A percentile compares a stretch with the other conserved stretches of the same genome.
phyloP scores from a whole-genome alignment of 176 grass and related monocot species.

The Oryza nivara region DNA sequence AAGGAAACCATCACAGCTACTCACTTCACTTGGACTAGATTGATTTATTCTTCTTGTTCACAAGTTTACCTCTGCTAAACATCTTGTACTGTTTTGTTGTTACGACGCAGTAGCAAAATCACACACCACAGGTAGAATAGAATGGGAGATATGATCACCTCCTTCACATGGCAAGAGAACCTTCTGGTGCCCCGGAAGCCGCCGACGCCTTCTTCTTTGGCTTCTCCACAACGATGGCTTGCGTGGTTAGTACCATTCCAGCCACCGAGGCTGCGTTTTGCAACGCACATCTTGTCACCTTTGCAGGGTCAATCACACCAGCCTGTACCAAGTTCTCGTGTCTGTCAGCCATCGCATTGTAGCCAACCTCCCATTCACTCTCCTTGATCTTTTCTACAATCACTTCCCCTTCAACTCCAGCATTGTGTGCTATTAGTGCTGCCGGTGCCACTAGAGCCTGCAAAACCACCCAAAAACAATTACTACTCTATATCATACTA shows the following conservation, averaged over 20 bases:
- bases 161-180: slow-evolving; percentile 48
- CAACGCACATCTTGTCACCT: slow-evolving; percentile 80
- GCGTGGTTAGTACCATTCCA: slow-evolving; percentile 89
- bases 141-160: not conserved
- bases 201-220: slow-evolving; percentile 61
- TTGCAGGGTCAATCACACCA: slow-evolving; percentile 85
- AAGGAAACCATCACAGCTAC: not conserved
- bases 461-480: not conserved
- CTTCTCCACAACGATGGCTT: slow-evolving; percentile 93
- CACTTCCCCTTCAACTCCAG: slow-evolving; percentile 87
- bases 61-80: not conserved
- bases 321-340: slow-evolving; percentile 85
- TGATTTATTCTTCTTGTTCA: slow-evolving; percentile 36
- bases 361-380: slow-evolving; percentile 81
- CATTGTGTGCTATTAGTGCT: slow-evolving; percentile 79
- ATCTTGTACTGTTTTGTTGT: not conserved
- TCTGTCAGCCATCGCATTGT: slow-evolving; percentile 85
- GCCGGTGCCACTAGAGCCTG: slow-evolving; percentile 79
- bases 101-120: not conserved
- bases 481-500: not conserved
- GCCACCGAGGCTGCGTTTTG: slow-evolving; percentile 75
- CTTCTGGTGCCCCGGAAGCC: slow-evolving; percentile 43
- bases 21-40: not conserved
- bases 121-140: not conserved
- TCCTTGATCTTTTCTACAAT: slow-evolving; percentile 80